Conservation (phyloP, 805 yeast genomes). For the Candida odintsovae region DNA sequence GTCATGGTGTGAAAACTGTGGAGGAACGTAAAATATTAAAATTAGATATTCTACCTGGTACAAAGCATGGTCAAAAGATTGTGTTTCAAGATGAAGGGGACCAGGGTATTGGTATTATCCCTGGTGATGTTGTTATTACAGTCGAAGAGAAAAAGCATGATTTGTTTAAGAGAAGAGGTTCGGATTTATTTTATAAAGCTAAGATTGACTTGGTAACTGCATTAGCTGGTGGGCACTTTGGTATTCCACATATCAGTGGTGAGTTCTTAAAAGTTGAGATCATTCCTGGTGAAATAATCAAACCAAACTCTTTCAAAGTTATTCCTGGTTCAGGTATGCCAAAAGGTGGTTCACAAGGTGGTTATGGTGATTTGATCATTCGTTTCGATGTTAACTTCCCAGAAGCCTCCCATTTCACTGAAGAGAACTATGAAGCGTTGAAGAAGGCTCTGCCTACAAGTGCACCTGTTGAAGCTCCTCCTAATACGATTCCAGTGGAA, state of each 20-base stretch:
- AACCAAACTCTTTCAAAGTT: constrained; percentile 42
- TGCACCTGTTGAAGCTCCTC: constrained; percentile 52
- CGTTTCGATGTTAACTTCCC: constrained; percentile 60
- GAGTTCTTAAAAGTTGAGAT: constrained; percentile 33
- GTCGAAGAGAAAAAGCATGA: constrained; percentile 33
- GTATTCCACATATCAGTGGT: constrained; percentile 33
- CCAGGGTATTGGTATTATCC: constrained; percentile 49
- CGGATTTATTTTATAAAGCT: constrained; percentile 39
- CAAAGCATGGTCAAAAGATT: constrained; percentile 44
- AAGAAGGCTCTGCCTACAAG: constrained; percentile 78
- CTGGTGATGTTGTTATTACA: constrained; percentile 64
- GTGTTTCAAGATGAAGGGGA: constrained; percentile 59
- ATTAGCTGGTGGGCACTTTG: constrained; percentile 46
- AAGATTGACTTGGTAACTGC: constrained; percentile 49
- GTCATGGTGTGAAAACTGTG: constrained; percentile 41
- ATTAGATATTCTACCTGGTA: constrained; percentile 52
- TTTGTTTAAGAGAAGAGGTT: constrained; percentile 35
- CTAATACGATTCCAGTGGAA: constrained; percentile 54
- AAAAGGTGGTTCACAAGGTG: constrained; percentile 7
- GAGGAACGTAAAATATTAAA: constrained; percentile 45
- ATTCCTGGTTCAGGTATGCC: constrained; percentile 63
- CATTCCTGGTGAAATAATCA: constrained; percentile 46
- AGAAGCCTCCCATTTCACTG: constrained; percentile 53
- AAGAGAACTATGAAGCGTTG: constrained; percentile 61
- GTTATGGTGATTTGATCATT: constrained; percentile 50